Conservation (phyloP, 192 early-diverging fungal genomes). For the Backusella tuberculispora region DNA sequence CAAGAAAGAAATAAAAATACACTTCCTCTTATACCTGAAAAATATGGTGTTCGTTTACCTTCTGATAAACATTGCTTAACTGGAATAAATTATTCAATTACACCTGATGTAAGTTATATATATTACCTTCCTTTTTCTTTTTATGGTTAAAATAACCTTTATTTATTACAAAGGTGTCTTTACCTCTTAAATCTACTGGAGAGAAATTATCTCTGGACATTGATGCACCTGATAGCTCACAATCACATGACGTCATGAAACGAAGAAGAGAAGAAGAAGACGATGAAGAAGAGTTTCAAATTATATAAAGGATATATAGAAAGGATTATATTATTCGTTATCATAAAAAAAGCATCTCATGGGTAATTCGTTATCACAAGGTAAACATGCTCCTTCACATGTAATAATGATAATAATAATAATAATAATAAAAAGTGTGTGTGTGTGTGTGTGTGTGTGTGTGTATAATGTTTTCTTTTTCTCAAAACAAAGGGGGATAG, state of each 20-base stretch:
- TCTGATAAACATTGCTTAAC: slow-evolving; percentile 76
- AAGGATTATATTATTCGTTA: background rate
- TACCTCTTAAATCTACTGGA: slow-evolving; percentile 11
- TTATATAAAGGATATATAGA: background rate
- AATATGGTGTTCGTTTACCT: slow-evolving; percentile 77
- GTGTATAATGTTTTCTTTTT: too few species aligned
- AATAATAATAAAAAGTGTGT: too few species aligned
- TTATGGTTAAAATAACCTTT: background rate
- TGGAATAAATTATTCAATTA: slow-evolving; percentile 76
- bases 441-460: too few species aligned
- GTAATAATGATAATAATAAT: background rate
- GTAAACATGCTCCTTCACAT: background rate
- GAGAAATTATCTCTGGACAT: slow-evolving; percentile 10
- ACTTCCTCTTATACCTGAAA: slow-evolving; percentile 76
- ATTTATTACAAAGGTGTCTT: slow-evolving; percentile 19
- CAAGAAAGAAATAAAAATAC: slow-evolving; percentile 76
- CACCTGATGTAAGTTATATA: slow-evolving; percentile 55
- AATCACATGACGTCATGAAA: background rate
- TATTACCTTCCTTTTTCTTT: background rate
- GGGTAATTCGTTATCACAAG: background rate
- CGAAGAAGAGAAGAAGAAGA: slow-evolving; percentile 35
- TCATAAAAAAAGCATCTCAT: background rate
- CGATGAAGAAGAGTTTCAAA: slow-evolving; percentile 35
- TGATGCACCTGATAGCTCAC: background rate
- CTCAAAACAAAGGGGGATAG: too few species aligned